A percentile compares a stretch with the other conserved stretches of the same genome.
Conservation (phyloP, 176 grass and related monocot species). For the Phyllostachys edulis region DNA sequence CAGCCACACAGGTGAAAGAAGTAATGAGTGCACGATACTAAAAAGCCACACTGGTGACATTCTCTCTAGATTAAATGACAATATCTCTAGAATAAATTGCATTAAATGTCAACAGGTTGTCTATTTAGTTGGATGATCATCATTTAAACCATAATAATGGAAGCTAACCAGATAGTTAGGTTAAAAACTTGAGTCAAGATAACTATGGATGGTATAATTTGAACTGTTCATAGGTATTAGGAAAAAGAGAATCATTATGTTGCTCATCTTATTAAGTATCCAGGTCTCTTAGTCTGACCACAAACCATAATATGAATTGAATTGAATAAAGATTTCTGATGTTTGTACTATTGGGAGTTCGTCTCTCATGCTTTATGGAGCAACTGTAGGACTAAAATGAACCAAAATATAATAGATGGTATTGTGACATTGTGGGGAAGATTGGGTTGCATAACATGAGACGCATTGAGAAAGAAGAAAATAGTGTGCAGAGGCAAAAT, state of each 20-base stretch:
- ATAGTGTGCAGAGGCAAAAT: background rate
- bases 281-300: background rate
- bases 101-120: background rate
- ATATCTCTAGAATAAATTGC: background rate
- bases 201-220: background rate
- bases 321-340: background rate
- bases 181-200: conserved; percentile 1
- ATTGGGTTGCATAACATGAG: conserved; percentile 4
- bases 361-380: background rate
- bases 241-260: background rate
- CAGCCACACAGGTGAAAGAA: background rate
- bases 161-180: conserved; percentile 11
- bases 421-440: conserved; percentile 1
- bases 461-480: background rate
- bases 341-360: background rate
- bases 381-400: background rate
- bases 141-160: background rate
- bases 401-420: conserved; percentile 17
- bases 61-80: background rate
- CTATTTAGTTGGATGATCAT: background rate
- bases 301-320: background rate
- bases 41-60: background rate
- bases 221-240: background rate
- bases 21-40: background rate
- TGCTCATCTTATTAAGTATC: background rate